These are phyloP conservation scores for Dactylellina haptotyla DNA, from an alignment of 2,329 filamentous ascomycete genomes.

Conservation along the genomic window DNA sequence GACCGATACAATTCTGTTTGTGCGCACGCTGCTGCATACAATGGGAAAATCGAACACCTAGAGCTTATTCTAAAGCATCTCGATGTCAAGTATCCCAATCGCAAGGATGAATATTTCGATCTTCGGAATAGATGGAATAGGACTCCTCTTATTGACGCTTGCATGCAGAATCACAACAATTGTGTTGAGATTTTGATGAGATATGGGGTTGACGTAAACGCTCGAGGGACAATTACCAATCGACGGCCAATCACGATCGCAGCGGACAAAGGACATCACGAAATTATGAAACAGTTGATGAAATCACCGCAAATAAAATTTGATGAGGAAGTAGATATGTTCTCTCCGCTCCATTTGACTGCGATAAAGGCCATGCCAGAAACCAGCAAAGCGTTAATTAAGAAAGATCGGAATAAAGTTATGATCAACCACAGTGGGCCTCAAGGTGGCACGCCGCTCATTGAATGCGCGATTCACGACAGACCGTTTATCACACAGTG, in stretches of 20 bases:
- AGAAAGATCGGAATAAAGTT: conserved; percentile 24
- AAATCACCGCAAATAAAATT: conserved; percentile 41
- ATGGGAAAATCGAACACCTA: conserved; percentile 27
- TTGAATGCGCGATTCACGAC: conserved; percentile 21
- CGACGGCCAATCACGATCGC: conserved; percentile 27
- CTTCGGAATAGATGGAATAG: conserved; percentile 14
- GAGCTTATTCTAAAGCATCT: conserved; percentile 30
- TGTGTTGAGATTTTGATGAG: conserved; percentile 29
- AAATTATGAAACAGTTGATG: conserved; percentile 33
- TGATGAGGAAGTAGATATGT: conserved; percentile 5
- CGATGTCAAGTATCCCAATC: conserved; percentile 35
- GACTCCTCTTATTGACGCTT: conserved; percentile 21
- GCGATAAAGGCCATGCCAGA: conserved; percentile 22
- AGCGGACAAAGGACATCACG: conserved; percentile 14
- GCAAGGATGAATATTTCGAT: conserved; percentile 33
- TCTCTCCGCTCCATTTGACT: conserved; percentile 13
- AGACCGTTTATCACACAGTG: conserved; percentile 41
- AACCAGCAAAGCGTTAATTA: conserved; percentile 20
- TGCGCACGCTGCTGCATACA: conserved; percentile 12
- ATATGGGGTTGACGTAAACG: conserved; percentile 33
- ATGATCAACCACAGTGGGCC: conserved; percentile 24
- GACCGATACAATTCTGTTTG: conserved; percentile 15
- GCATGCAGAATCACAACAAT: not conserved
- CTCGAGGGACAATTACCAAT: conserved; percentile 8
- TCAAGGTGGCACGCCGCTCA: conserved; percentile 21